Base-by-base conservation (phyloP, 1,284 basidiomycete genomes). In the Sanghuangporus baumii region DNA sequence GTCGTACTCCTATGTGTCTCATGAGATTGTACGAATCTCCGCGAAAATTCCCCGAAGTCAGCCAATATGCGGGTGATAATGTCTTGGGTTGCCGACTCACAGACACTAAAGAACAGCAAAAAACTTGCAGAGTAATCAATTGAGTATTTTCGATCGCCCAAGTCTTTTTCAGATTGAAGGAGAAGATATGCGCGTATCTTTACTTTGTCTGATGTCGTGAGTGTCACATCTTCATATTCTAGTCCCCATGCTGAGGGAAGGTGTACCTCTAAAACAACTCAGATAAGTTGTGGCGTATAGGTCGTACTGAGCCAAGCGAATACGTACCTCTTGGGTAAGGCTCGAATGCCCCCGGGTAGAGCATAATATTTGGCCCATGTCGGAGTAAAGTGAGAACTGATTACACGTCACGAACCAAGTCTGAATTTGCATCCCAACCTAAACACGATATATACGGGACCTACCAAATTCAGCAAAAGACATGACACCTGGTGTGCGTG, bases 121-220 rank as follows among this genome's bases (percentile, higher is more conserved):
- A 8, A 18, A 55, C 57, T 58, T 55, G 31, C 61, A 43, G 57
- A 59, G 37, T 43, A 59, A 48, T 62, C 57, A 46, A 58, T 14
- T 40, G 61, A 62, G 34, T 18, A 36, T 58, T 62, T 59, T n/a
- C 34, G 47, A 16, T 18, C 26, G 8, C 48, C 31, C 18, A 34
- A 20, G 11, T 59, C 62, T 12, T 40, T 31, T 11, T 60, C 59
- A 6, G 52, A 38, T 51, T 72, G 71, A 20, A 75, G 71, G 31
- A 84, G 78, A 7, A 82, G 70, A 69, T 79, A 84, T 6, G 77
- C 78, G 60, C 76, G 74, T 67, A 84, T 72, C 56, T 75, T 74
- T 52, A 81, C 67, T 0, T 74, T 72, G 66, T 84, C 82, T 0
- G 78, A 70, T 0, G 78, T 76, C 0, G 72, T 73, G 41, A 84